Evolutionary conservation across 1,284 basidiomycete species (phyloP).

Genomic region (Thecaphora thlaspeos): DNA sequence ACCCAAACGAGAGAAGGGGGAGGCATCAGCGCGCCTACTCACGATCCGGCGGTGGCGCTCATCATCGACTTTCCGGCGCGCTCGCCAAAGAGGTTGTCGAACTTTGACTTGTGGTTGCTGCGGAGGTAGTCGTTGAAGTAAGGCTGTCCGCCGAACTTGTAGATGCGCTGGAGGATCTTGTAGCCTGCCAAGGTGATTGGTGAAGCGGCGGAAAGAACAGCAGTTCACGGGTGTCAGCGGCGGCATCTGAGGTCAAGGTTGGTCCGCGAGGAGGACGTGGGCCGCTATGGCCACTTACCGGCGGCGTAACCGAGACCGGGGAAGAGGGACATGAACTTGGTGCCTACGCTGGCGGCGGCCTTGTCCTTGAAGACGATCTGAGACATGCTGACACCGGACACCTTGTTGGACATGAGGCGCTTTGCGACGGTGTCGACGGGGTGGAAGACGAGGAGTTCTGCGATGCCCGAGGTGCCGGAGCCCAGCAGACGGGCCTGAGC

Average conservation of each 20-base stretch:
- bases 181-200: slow-evolving; percentile 61
- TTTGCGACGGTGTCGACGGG: slow-evolving; percentile 86
- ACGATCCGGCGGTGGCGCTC: slow-evolving; percentile 80
- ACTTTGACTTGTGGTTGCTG: slow-evolving; percentile 72
- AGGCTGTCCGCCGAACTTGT: slow-evolving; percentile 95
- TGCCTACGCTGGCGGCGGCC: slow-evolving; percentile 66
- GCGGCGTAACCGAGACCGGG: slow-evolving; percentile 95
- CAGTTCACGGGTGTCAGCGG: no score
- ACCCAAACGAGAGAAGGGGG: no score
- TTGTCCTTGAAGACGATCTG: slow-evolving; percentile 83
- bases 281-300: slow-evolving; percentile 10
- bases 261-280: no score
- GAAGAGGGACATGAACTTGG: slow-evolving; percentile 85
- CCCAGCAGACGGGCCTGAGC: slow-evolving; percentile 86
- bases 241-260: no score
- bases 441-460: slow-evolving; percentile 72
- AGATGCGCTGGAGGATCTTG: slow-evolving; percentile 65
- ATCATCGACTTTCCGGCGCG: slow-evolving; percentile 93
- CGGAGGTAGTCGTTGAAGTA: slow-evolving; percentile 92
- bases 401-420: slow-evolving; percentile 87
- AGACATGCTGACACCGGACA: slow-evolving; percentile 62
- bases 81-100: slow-evolving; percentile 86
- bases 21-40: slow-evolving; percentile 2
- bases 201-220: not conserved
- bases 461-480: slow-evolving; percentile 76